Conservation (phyloP, 176 grass and related monocot genomes). For the Hordeum marinum region DNA sequence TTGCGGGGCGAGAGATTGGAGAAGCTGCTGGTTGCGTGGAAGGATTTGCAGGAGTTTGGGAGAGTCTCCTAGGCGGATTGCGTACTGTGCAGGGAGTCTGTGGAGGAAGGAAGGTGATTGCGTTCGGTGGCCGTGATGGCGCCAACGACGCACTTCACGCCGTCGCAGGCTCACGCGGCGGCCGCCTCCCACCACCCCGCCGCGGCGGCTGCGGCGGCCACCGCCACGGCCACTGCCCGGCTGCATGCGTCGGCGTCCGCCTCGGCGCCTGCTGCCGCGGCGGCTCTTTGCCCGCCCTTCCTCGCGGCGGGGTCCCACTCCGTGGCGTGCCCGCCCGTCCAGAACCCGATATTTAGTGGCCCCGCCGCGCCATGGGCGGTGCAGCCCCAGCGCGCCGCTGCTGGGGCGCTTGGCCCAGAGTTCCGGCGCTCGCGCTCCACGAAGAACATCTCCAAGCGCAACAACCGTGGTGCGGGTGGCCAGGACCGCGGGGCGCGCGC, state of each 20-base stretch:
- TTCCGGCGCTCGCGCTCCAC: slow-evolving; percentile 74
- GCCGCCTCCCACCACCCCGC: slow-evolving; percentile 38
- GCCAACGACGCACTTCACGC: slow-evolving; percentile 67
- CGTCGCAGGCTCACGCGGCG: slow-evolving; percentile 51
- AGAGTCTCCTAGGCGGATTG: background rate
- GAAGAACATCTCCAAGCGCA: slow-evolving; percentile 80
- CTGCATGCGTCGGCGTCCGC: slow-evolving; percentile 8
- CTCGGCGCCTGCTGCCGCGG: slow-evolving; percentile 11
- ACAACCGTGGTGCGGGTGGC: slow-evolving; percentile 31
- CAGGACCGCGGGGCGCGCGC: slow-evolving; percentile 15
- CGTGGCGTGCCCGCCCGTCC: slow-evolving; percentile 22
- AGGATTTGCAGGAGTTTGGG: slow-evolving; percentile 19
- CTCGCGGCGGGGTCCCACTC: slow-evolving; percentile 15
- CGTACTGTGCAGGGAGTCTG: background rate
- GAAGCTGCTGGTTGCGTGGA: background rate
- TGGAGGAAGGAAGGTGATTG: slow-evolving; percentile 11
- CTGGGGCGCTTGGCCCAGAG: slow-evolving; percentile 42
- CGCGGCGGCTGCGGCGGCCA: background rate
- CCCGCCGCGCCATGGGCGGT: slow-evolving; percentile 30
- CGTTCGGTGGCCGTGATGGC: slow-evolving; percentile 43
- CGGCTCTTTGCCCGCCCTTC: slow-evolving; percentile 29
- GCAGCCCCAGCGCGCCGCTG: slow-evolving; percentile 30
- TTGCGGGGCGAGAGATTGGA: background rate
- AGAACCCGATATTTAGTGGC: slow-evolving; percentile 50
- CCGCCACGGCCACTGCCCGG: slow-evolving; percentile 1